Evolutionary conservation across 768 basidiomycete species (phyloP), one percentile per base, ranked within the genome.

Genomic region (Chalciporus pseudorubinellus): DNA sequence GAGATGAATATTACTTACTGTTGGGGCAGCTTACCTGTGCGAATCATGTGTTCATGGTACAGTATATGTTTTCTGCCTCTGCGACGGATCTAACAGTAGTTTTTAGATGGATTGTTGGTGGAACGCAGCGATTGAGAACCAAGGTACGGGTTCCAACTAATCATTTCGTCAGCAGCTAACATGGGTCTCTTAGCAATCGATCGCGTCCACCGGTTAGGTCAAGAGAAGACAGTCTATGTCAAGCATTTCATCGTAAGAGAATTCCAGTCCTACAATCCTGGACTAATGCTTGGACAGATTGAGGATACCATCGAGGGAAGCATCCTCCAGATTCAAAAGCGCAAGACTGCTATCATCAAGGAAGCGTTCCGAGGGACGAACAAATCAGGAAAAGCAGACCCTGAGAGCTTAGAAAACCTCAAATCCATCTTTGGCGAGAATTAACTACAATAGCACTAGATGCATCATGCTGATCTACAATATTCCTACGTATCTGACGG

Each of bases 31-130:
- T 92, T 48, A 91, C 91, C 21, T 79, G 75, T 12, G 91, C 91
- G 7, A 90, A 92, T 61, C 77, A 92, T 68, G 91, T 92, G 11
- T 92, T 88, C 64, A 89, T 93, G 89, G 89, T 87, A 57, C 53
- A 2, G 4, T 8, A 74, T 34, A n/a, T 5, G 14, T 2, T 21
- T 10, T 26, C n/a, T 33, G 16, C 21, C 8, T 24, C 8, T 20
- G 24, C 12, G 2, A 11, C 13, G n/a, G 9, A 46, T 52, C 50
- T 55, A 39, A 59, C 45, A 43, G 36, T 2, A 50, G 29, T 41
- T 39, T n/a, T 10, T 50, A 92, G 89, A 92, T 92, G 89, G 90
- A 92, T 61, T 92, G 89, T 58, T 92, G 90, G 90, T 92, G 90
- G 90, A 92, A 92, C 64, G 81, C 87, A 5, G 89, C 89, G 0